Conservation (phyloP, 1,284 basidiomycete genomes). For the Afroboletus lepidellus region DNA sequence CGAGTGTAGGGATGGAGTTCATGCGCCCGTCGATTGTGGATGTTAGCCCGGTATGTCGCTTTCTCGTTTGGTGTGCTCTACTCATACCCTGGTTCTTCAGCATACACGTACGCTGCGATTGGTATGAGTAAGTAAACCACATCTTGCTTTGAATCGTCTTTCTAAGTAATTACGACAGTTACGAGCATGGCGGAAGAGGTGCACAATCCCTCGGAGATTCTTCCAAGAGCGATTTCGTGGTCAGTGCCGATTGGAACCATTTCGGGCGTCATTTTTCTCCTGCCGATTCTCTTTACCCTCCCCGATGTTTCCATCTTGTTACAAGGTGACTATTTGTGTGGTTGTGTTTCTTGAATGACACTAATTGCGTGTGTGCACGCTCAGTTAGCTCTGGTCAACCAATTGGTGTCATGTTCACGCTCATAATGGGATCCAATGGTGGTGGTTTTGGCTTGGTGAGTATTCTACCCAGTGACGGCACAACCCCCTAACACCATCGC, state of each 20-base stretch:
- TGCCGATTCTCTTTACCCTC: conserved; percentile 69
- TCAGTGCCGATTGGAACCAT: conserved; percentile 63
- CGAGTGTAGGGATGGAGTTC: neutral
- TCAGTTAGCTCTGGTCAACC: conserved; percentile 61
- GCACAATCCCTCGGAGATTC: conserved; percentile 51
- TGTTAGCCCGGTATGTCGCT: conserved; percentile 37
- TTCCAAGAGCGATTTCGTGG: conserved; percentile 58
- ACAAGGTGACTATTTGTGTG: conserved; percentile 36
- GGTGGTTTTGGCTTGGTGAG: conserved; percentile 63
- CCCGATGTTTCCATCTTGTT: conserved; percentile 56
- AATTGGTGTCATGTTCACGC: conserved; percentile 63
- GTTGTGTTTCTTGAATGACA: neutral
- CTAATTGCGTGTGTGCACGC: conserved; percentile 20
- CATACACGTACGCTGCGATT: conserved; percentile 50
- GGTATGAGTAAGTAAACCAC: conserved; percentile 46
- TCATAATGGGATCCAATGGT: conserved; percentile 57
- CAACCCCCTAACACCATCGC: neutral
- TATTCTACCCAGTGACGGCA: neutral
- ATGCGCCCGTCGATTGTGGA: neutral
- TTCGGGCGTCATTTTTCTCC: conserved; percentile 59
- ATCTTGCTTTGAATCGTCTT: neutral
- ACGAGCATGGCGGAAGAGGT: conserved; percentile 68
- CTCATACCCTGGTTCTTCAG: conserved; percentile 24
- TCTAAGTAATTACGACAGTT: conserved; percentile 34
- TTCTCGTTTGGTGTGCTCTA: neutral